Evolutionary conservation across 768 basidiomycete species (phyloP).

Genomic region (Mycena latifolia): DNA sequence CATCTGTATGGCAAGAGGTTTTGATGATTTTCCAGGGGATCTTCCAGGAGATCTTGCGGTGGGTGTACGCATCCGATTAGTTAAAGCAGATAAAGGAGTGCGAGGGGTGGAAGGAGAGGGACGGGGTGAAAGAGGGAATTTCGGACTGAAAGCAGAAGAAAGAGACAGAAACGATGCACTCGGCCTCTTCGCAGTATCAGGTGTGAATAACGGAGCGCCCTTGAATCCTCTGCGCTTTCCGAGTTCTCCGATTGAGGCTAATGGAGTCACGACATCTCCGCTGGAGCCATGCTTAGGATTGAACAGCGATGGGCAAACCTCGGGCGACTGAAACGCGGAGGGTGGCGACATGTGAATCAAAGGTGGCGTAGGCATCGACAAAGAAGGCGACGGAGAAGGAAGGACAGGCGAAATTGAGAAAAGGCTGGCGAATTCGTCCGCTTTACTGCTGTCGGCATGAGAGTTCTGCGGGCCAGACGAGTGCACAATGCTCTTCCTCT

Average conservation of each 20-base stretch:
- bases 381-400: slow-evolving; percentile 1
- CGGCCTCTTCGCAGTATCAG: slow-evolving; percentile 28
- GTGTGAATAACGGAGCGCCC: slow-evolving; percentile 43
- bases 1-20: slow-evolving; percentile 7
- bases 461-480: background rate
- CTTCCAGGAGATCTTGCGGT: slow-evolving; percentile 32
- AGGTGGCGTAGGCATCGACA: slow-evolving; percentile 19
- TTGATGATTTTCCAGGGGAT: slow-evolving; percentile 32
- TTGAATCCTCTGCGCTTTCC: slow-evolving; percentile 48
- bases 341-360: slow-evolving; percentile 29
- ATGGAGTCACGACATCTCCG: slow-evolving; percentile 1
- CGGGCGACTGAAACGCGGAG: background rate
- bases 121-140: slow-evolving; percentile 35
- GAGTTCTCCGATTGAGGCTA: slow-evolving; percentile 38
- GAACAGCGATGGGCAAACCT: slow-evolving; percentile 15
- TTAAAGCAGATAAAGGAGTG: slow-evolving; percentile 40
- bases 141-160: slow-evolving; percentile 38
- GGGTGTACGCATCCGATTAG: slow-evolving; percentile 41
- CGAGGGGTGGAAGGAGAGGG: slow-evolving; percentile 33
- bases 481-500: background rate
- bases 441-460: slow-evolving; percentile 6
- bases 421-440: slow-evolving; percentile 11
- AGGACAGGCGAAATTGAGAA: slow-evolving; percentile 14
- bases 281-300: slow-evolving; percentile 6
- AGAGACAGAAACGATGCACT: slow-evolving; percentile 36